These are phyloP conservation scores for Penicillium brevicompactum DNA, from an alignment of 2,329 filamentous ascomycete genomes.

Conservation along the genomic window DNA sequence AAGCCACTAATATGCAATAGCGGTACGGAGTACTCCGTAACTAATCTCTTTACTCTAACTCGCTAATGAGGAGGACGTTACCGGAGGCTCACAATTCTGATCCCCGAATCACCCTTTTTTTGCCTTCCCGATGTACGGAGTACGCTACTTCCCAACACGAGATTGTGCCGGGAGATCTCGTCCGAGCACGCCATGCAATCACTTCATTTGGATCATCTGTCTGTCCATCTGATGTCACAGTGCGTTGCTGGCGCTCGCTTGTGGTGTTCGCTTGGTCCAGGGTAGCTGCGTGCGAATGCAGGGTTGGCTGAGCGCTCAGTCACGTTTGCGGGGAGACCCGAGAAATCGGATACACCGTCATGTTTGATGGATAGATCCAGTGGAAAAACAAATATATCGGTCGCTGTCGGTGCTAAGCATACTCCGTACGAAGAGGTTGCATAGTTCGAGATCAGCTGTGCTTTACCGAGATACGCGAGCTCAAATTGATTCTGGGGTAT, in stretches of 20 bases:
- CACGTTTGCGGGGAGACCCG: background rate
- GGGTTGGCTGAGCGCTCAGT: background rate
- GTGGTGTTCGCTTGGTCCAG: background rate
- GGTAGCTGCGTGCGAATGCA: conserved; percentile 1
- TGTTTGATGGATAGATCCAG: background rate
- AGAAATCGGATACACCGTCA: background rate
- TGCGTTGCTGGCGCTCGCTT: background rate
- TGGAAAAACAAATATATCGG: background rate
- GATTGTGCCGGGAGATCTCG: background rate
- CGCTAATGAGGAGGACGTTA: background rate
- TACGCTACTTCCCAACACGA: background rate
- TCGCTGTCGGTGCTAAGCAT: too few species aligned
- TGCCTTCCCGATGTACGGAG: too few species aligned
- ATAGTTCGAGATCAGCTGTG: background rate
- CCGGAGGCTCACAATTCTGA: background rate
- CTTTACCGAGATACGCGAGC: background rate
- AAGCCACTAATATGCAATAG: conserved; percentile 2
- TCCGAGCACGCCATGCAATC: background rate
- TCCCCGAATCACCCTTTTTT: background rate
- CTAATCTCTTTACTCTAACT: background rate
- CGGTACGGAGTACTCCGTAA: background rate
- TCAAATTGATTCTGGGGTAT: background rate
- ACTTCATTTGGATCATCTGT: background rate
- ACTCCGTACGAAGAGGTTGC: background rate
- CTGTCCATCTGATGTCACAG: background rate